These are phyloP conservation scores for Breynia disticha DNA, from an alignment of 441 rosid species.

Conservation along the genomic window DNA sequence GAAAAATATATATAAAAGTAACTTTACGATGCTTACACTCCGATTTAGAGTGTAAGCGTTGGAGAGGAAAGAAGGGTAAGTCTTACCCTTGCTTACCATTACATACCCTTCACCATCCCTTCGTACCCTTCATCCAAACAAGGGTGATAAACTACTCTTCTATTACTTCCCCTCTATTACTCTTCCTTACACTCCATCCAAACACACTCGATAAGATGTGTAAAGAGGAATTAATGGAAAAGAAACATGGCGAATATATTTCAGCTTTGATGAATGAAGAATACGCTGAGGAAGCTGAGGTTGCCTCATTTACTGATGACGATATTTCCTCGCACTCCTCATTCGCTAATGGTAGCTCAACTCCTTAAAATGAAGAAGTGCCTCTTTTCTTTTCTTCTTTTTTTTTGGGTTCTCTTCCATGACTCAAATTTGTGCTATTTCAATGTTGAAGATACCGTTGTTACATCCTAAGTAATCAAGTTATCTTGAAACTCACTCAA, in stretches of 20 bases:
- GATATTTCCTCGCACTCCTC: constrained; percentile 57
- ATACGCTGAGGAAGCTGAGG: constrained; percentile 44
- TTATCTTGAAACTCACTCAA: too few species aligned
- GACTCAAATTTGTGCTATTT: background rate
- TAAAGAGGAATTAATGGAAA: constrained; percentile 37
- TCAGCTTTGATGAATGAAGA: constrained; percentile 42
- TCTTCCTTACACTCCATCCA: too few species aligned
- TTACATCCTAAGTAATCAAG: background rate
- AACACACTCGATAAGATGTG: constrained; percentile 34
- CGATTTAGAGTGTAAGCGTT: too few species aligned
- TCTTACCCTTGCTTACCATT: too few species aligned
- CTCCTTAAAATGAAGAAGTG: constrained; percentile 41
- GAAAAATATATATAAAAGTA: too few species aligned
- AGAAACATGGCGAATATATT: constrained; percentile 35
- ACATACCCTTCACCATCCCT: too few species aligned
- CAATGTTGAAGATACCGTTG: background rate
- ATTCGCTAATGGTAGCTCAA: constrained; percentile 34
- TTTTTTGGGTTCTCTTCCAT: background rate
- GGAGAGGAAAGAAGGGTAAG: too few species aligned
- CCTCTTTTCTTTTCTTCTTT: constrained; percentile 2
- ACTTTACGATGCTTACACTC: too few species aligned
- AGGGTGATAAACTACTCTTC: too few species aligned
- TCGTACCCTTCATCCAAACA: too few species aligned
- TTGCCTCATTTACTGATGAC: constrained; percentile 67
- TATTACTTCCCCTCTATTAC: too few species aligned